Conservation (phyloP, 2,329 filamentous ascomycete species). For the Pseudovirgaria hyperparasitica region DNA sequence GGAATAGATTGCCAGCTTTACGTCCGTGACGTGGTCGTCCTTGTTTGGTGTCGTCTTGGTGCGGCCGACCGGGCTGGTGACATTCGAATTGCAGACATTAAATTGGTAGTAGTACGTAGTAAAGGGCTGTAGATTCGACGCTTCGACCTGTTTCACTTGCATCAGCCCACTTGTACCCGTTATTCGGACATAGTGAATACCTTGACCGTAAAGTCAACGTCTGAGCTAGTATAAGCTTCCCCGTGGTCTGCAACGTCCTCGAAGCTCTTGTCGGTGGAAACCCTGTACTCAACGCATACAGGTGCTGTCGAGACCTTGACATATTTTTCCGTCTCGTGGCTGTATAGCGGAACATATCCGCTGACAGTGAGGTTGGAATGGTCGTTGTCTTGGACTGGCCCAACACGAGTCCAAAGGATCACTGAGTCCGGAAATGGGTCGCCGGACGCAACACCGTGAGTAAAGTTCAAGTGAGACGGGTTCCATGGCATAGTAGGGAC, state of each 20-base stretch:
- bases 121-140: constrained; percentile 45
- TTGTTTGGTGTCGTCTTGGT: constrained; percentile 53
- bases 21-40: constrained; percentile 39
- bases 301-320: constrained; percentile 42
- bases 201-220: constrained; percentile 64
- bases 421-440: constrained; percentile 27
- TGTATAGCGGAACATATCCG: constrained; percentile 35
- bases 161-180: constrained; percentile 4
- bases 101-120: constrained; percentile 59
- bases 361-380: constrained; percentile 34
- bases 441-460: constrained; percentile 38
- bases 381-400: constrained; percentile 20
- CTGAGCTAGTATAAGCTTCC: constrained; percentile 54
- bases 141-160: constrained; percentile 41
- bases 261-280: constrained; percentile 36
- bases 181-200: constrained; percentile 18
- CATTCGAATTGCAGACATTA: constrained; percentile 48
- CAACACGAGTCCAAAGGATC: constrained; percentile 29
- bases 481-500: constrained; percentile 31
- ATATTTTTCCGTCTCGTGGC: constrained; percentile 36
- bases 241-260: constrained; percentile 39
- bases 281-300: constrained; percentile 52
- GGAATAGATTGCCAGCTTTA: constrained; percentile 55
- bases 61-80: constrained; percentile 46
- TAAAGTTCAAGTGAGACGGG: constrained; percentile 44